Conservation (phyloP, 345 rosid genomes). For the Triadica sebifera region DNA sequence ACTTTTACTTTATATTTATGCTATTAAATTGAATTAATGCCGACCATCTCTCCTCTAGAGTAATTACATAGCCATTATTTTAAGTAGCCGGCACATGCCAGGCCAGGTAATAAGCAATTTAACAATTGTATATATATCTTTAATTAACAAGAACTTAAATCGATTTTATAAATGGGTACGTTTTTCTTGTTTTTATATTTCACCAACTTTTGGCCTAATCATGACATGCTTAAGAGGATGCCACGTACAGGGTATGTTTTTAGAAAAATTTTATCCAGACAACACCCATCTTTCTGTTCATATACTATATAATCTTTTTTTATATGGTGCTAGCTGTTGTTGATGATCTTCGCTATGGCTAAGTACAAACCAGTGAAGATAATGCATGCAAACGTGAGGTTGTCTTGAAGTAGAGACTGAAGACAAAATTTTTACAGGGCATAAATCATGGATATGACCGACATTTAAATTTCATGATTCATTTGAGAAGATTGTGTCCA, state of each 20-base stretch:
- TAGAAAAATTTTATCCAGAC: no score
- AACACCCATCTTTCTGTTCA: no score
- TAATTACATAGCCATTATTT: neutral
- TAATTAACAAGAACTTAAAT: no score
- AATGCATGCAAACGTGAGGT: conserved; percentile 30
- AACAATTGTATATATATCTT: no score
- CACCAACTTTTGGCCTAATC: conserved; percentile 23
- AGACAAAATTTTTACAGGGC: conserved; percentile 14
- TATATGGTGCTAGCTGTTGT: neutral
- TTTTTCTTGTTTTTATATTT: conserved; percentile 6
- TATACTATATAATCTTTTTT: no score
- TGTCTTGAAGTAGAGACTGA: conserved; percentile 10
- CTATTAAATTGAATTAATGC: conserved; percentile 6
- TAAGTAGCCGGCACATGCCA: conserved; percentile 20
- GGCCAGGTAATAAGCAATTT: conserved; percentile 7
- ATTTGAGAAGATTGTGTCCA: neutral
- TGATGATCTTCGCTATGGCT: neutral
- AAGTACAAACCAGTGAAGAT: conserved; percentile 13
- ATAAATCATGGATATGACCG: no score
- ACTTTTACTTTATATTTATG: neutral
- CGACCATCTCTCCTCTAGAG: neutral
- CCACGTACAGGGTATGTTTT: conserved; percentile 6
- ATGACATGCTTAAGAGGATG: neutral
- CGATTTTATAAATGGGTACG: no score
- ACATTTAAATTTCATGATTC: no score